These are phyloP conservation scores for Phialemoniopsis sp. DNA, from an alignment of 2,329 filamentous ascomycete genomes.

Conservation along the genomic window DNA sequence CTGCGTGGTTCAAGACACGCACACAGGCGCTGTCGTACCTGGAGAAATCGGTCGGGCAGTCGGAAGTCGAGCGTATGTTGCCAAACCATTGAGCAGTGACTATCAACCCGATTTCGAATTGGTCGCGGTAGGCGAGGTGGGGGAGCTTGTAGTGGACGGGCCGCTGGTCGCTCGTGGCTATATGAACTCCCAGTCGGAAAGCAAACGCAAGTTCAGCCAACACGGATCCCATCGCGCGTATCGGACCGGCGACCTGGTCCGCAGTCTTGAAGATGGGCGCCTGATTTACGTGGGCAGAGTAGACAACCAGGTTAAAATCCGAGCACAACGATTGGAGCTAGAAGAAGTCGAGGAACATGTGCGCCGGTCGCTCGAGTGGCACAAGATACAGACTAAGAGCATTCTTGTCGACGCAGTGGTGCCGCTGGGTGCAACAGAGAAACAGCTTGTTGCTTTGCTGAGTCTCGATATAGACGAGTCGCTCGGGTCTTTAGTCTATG, in stretches of 20 bases:
- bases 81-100: too few species aligned
- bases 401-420: not conserved
- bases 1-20: too few species aligned
- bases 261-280: constrained; percentile 24
- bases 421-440: not conserved
- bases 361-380: constrained; percentile 1
- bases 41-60: too few species aligned
- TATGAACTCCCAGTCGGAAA: constrained; percentile 10
- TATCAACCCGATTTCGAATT: not conserved
- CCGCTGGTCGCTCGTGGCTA: constrained; percentile 14
- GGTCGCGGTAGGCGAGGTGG: constrained; percentile 5
- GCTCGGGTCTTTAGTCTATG: not conserved
- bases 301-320: constrained; percentile 49
- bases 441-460: not conserved
- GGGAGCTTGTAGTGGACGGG: constrained; percentile 16
- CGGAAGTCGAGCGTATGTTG: too few species aligned
- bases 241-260: constrained; percentile 35
- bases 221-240: constrained; percentile 13
- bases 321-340: constrained; percentile 45
- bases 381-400: constrained; percentile 5
- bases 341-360: constrained; percentile 11
- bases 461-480: not conserved
- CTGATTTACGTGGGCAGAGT: constrained; percentile 25
- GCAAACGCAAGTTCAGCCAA: constrained; percentile 9
- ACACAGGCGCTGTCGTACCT: too few species aligned